Evolutionary conservation across 345 rosid genomes (phyloP).

Genomic region (Syzygium aromaticum): DNA sequence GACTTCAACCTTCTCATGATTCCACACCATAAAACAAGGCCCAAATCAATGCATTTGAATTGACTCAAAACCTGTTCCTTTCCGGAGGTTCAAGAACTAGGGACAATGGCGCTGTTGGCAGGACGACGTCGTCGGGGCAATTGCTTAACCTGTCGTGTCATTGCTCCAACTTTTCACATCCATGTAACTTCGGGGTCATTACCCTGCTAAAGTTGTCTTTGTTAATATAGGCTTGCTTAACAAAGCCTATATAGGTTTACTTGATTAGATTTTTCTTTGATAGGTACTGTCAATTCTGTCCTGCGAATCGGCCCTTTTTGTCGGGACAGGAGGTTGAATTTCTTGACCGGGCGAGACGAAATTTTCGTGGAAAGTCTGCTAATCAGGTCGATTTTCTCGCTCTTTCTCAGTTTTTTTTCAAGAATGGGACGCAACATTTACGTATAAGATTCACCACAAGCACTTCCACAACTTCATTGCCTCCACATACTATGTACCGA

Average conservation of each 20-base stretch:
- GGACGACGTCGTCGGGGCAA: neutral
- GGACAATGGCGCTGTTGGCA: neutral
- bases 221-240: neutral
- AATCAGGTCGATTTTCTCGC: neutral
- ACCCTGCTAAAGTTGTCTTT: neutral
- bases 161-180: neutral
- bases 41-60: neutral
- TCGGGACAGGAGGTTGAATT: neutral
- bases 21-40: neutral
- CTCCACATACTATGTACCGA: neutral
- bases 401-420: neutral
- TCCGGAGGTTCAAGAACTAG: neutral
- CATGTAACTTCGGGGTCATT: neutral
- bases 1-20: neutral
- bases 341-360: neutral
- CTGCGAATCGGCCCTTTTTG: neutral
- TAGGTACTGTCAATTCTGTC: neutral
- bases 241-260: neutral
- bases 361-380: neutral
- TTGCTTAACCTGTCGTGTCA: neutral
- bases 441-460: neutral
- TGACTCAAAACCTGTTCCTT: neutral
- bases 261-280: neutral
- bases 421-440: neutral
- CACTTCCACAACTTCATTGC: neutral